A percentile compares a stretch with the other conserved stretches of the same genome.
Evolutionary conservation across 345 rosid species (phyloP).

Genomic region (Acer negundo): DNA sequence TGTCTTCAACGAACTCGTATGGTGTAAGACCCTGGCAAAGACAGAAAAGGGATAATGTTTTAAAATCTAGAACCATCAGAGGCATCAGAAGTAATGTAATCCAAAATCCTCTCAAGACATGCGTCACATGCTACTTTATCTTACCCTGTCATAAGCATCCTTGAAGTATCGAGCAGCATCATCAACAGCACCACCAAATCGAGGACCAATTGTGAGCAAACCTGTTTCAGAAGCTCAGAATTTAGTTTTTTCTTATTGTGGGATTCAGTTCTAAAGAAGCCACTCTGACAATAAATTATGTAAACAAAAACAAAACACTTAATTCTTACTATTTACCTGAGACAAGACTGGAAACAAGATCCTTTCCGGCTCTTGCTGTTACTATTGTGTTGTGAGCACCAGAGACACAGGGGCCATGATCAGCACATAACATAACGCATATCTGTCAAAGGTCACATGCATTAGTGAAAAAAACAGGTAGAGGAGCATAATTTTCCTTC

Average conservation of each 20-base stretch:
- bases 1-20: constrained; percentile 87
- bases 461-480: constrained; percentile 3
- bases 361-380: constrained; percentile 99
- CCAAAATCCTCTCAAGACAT: neutral
- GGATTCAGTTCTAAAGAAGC: neutral
- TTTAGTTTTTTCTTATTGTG: constrained; percentile 9
- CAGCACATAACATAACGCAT: constrained; percentile 97
- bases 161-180: constrained; percentile 97
- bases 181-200: constrained; percentile 98
- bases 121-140: constrained; percentile 7
- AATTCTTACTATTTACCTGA: constrained; percentile 49
- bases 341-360: constrained; percentile 96
- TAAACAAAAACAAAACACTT: neutral
- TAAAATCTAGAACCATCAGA: constrained; percentile 19
- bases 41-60: constrained; percentile 14
- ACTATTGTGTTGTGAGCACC: constrained; percentile 97
- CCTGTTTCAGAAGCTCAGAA: constrained; percentile 50
- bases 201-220: constrained; percentile 92
- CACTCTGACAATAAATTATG: neutral
- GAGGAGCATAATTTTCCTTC: constrained; percentile 1
- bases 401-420: constrained; percentile 96
- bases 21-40: constrained; percentile 71
- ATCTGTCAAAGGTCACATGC: constrained; percentile 51
- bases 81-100: neutral
- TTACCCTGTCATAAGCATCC: constrained; percentile 92